Evolutionary conservation across 495 filamentous ascomycete genomes (phyloP).

Genomic region (Penicillium waksmanii): DNA sequence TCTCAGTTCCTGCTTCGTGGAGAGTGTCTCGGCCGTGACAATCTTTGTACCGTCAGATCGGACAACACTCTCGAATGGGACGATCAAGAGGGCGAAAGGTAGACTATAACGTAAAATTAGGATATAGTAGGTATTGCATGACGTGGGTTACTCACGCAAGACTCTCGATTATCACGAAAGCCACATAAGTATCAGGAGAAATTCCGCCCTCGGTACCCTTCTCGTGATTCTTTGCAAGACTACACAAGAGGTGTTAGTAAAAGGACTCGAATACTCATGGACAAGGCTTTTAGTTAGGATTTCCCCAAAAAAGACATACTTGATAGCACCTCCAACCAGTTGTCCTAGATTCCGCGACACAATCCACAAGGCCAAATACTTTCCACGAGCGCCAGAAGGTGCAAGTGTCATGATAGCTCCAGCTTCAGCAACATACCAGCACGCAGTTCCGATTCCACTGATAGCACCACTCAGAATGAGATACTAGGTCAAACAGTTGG

Average conservation of each 20-base stretch:
- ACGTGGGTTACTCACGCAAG: constrained; percentile 29
- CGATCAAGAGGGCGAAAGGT: constrained; percentile 33
- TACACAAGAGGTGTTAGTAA: constrained; percentile 8
- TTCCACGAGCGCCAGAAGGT: constrained; percentile 35
- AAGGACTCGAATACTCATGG: background rate
- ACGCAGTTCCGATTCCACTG: constrained; percentile 33
- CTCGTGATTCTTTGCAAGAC: constrained; percentile 31
- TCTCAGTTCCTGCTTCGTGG: constrained; percentile 30
- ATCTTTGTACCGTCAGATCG: constrained; percentile 34
- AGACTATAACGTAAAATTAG: constrained; percentile 17
- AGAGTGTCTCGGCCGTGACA: constrained; percentile 31
- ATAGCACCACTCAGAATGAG: constrained; percentile 38
- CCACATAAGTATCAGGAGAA: constrained; percentile 34
- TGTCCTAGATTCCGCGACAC: constrained; percentile 36
- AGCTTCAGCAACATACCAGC: constrained; percentile 39
- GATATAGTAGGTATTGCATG: background rate
- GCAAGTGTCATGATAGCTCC: constrained; percentile 37
- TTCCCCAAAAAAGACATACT: constrained; percentile 19
- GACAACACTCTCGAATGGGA: constrained; percentile 32
- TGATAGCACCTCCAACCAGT: constrained; percentile 37
- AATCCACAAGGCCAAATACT: constrained; percentile 38
- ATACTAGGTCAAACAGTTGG: constrained; percentile 17
- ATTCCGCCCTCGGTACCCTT: constrained; percentile 29
- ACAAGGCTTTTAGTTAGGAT: background rate
- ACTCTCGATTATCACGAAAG: constrained; percentile 37